Evolutionary conservation across 352 stramenopile genomes (phyloP).

Genomic region (Globisporangium recalcitrans): DNA sequence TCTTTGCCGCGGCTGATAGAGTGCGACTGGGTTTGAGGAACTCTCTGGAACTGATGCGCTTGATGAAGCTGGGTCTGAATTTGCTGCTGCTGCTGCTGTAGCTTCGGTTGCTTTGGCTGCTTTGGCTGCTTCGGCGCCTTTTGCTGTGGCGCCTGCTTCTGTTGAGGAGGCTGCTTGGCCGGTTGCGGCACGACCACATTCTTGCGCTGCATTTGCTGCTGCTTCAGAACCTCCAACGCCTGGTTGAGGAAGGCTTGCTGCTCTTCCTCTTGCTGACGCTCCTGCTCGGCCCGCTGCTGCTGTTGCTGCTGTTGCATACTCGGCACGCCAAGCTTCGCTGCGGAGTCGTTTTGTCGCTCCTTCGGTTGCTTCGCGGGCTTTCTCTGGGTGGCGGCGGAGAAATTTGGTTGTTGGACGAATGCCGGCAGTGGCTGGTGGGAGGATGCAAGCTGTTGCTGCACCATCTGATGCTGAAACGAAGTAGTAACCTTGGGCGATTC

Average conservation of each 20-base stretch:
- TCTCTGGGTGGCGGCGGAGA: background rate
- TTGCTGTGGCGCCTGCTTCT: constrained; percentile 13
- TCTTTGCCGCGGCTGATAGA: constrained; percentile 7
- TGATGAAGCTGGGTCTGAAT: constrained; percentile 24
- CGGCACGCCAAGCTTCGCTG: background rate
- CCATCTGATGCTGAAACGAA: constrained; percentile 7
- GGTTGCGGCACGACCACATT: constrained; percentile 4
- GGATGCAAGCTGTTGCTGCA: constrained; percentile 10
- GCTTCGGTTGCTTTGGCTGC: constrained; percentile 18
- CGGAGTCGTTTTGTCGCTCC: background rate
- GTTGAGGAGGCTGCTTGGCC: constrained; percentile 8
- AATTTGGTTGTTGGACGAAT: constrained; percentile 1
- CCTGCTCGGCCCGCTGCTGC: constrained; percentile 15
- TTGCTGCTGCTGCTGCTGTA: constrained; percentile 28
- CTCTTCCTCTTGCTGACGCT: constrained; percentile 24
- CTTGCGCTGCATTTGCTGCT: constrained; percentile 17
- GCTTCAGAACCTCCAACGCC: constrained; percentile 39
- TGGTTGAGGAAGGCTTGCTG: constrained; percentile 40
- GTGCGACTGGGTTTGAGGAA: constrained; percentile 8
- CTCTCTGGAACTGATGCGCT: constrained; percentile 25
- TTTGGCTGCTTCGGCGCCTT: constrained; percentile 12
- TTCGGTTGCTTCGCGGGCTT: constrained; percentile 9
- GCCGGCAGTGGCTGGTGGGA: constrained; percentile 5
- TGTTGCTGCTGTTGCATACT: constrained; percentile 12
- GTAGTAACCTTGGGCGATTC: background rate